Evolutionary conservation across 2,329 filamentous ascomycete species (phyloP).

Genomic region (Cercospora sesami): DNA sequence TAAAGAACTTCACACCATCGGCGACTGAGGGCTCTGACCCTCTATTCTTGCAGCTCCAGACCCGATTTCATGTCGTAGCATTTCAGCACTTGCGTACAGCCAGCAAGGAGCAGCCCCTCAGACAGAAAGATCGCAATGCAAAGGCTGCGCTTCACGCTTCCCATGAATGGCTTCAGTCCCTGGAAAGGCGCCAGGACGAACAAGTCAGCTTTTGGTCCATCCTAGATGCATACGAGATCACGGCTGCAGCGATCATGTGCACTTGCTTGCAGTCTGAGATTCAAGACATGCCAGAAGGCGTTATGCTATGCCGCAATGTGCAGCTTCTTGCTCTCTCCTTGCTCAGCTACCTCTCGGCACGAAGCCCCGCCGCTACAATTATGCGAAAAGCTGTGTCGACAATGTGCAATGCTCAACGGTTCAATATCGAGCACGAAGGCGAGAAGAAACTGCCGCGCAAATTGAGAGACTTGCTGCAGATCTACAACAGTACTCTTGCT

Average conservation of each 20-base stretch:
- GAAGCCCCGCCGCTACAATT: background rate
- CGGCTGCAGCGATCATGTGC: background rate
- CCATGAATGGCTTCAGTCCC: slow-evolving; percentile 1
- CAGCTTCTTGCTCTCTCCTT: slow-evolving; percentile 5
- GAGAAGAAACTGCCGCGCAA: background rate
- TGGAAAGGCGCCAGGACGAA: background rate
- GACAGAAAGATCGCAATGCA: background rate
- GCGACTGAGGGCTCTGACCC: background rate
- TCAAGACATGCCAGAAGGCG: background rate
- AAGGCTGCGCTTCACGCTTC: background rate
- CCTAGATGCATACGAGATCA: slow-evolving; percentile 4
- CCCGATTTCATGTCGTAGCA: background rate
- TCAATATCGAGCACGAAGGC: background rate
- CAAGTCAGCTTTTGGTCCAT: background rate
- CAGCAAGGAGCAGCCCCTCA: background rate
- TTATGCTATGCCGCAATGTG: background rate
- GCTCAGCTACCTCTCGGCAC: slow-evolving; percentile 7
- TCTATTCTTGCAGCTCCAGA: slow-evolving; percentile 1
- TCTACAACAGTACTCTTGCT: background rate
- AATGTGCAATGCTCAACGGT: background rate
- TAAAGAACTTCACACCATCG: background rate
- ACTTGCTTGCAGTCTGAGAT: background rate
- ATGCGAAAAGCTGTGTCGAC: slow-evolving; percentile 3
- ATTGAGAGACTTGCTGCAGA: background rate
- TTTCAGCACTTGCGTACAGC: background rate